Base-by-base conservation (phyloP, 495 filamentous ascomycete genomes). In the Xylaria sp. region DNA sequence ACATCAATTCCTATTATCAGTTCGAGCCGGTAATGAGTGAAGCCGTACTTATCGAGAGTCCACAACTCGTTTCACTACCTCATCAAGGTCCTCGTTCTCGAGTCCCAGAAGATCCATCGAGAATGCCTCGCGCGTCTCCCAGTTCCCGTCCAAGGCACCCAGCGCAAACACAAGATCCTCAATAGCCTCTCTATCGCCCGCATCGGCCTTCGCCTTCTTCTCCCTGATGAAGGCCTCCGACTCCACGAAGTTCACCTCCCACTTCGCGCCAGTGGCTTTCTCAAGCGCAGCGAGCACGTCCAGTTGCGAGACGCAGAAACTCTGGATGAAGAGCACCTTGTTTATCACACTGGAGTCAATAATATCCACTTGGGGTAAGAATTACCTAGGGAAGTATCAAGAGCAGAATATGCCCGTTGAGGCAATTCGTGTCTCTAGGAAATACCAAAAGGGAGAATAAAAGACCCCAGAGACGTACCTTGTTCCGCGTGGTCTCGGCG, bases 401-500 rank as follows among this genome's bases (percentile, higher is more conserved):
- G n/a, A n/a, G n/a, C n/a, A n/a, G n/a, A n/a, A n/a, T n/a, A n/a
- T n/a, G n/a, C n/a, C n/a, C n/a, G n/a, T n/a, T n/a, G n/a, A n/a
- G n/a, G n/a, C n/a, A n/a, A n/a, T n/a, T n/a, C n/a, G n/a, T n/a
- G n/a, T n/a, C n/a, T n/a, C n/a, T n/a, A n/a, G n/a, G n/a, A n/a
- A n/a, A n/a, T n/a, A n/a, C n/a, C n/a, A n/a, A n/a, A n/a, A n/a
- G n/a, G n/a, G n/a, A n/a, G n/a, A n/a, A n/a, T n/a, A n/a, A n/a
- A n/a, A n/a, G n/a, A n/a, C n/a, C n/a, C n/a, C n/a, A n/a, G n/a
- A n/a, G n/a, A n/a, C n/a, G 70, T 24, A 71, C 63, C 4, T 77
- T 73, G 68, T 88, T 86, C 68, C 75, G 78, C 19, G 86, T 88
- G 4, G 82, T 79, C 48, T 79, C 75, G 6, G 77, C 81, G 5